Evolutionary conservation across 2,329 filamentous ascomycete species (phyloP).

Genomic region (Diaporthe citriasiana): DNA sequence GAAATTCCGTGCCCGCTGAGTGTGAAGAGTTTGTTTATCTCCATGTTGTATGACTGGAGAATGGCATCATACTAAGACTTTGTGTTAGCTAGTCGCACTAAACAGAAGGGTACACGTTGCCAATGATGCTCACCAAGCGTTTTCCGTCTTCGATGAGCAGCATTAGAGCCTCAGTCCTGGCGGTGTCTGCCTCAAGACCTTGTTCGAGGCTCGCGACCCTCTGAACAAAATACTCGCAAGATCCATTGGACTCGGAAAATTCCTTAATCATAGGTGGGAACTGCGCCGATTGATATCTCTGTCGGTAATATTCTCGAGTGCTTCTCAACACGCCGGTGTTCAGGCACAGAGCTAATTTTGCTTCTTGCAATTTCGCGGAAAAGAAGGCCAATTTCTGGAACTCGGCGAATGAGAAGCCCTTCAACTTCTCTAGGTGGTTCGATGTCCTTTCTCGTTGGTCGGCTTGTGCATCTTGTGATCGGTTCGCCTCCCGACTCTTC

Average conservation of each 20-base stretch:
- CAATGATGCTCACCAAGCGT: not conserved
- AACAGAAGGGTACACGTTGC: fast-evolving
- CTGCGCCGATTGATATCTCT: not conserved
- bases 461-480: not conserved
- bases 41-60: conserved; percentile 29
- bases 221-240: not conserved
- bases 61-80: not conserved
- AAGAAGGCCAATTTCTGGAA: conserved; percentile 1
- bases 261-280: not conserved
- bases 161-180: not conserved
- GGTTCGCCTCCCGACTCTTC: not conserved
- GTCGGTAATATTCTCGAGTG: conserved; percentile 7
- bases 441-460: not conserved
- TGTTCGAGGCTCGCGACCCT: not conserved
- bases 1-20: conserved; percentile 7
- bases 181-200: not conserved
- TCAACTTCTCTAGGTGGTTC: not conserved
- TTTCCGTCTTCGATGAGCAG: conserved; percentile 6
- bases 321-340: conserved; percentile 3
- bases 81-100: not conserved
- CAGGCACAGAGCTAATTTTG: conserved; percentile 1
- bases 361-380: not conserved
- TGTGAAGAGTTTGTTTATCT: conserved; percentile 20
- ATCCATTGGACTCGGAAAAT: not conserved
- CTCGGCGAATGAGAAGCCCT: conserved; percentile 5